A percentile compares a stretch with the other conserved stretches of the same genome.
phyloP scores from a whole-genome alignment of 345 rosid species.

The Hevea brasiliensis region DNA sequence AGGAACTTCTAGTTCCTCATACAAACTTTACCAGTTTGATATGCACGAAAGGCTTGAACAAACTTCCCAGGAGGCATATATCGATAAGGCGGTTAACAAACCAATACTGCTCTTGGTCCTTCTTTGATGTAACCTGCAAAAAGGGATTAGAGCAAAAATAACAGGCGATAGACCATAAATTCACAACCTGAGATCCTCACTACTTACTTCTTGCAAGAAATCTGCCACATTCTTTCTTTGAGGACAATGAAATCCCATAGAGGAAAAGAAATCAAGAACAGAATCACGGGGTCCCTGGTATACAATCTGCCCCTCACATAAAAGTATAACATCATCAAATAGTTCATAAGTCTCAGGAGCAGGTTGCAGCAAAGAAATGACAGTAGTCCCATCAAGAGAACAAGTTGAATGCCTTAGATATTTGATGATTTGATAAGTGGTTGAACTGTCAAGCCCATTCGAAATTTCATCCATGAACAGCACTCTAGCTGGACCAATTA shows the following conservation, averaged over 20 bases:
- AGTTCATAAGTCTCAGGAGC: conserved; percentile 91
- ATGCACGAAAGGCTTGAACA: conserved; percentile 73
- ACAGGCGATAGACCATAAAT: background rate
- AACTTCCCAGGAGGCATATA: conserved; percentile 85
- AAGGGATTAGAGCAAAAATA: conserved; percentile 14
- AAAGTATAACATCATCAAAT: conserved; percentile 86
- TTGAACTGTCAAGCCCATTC: conserved; percentile 94
- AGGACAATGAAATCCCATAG: conserved; percentile 83
- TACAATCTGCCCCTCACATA: conserved; percentile 89
- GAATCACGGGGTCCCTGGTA: conserved; percentile 88
- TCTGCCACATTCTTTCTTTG: conserved; percentile 95
- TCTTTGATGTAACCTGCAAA: conserved; percentile 77
- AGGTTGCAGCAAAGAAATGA: conserved; percentile 90
- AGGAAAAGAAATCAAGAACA: conserved; percentile 73
- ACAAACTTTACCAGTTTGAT: conserved; percentile 58
- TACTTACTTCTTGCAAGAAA: conserved; percentile 91
- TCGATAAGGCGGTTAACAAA: conserved; percentile 63
- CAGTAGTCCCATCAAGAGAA: conserved; percentile 81
- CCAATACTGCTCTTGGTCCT: conserved; percentile 98
- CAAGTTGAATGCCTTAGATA: conserved; percentile 82
- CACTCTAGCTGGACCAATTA: conserved; percentile 95
- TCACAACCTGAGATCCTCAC: conserved; percentile 21
- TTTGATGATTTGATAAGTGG: conserved; percentile 87
- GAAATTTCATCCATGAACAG: conserved; percentile 99
- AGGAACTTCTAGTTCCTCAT: conserved; percentile 59